Evolutionary conservation across 1,284 basidiomycete genomes (phyloP).

Genomic region (Rhodotorula sp.): DNA sequence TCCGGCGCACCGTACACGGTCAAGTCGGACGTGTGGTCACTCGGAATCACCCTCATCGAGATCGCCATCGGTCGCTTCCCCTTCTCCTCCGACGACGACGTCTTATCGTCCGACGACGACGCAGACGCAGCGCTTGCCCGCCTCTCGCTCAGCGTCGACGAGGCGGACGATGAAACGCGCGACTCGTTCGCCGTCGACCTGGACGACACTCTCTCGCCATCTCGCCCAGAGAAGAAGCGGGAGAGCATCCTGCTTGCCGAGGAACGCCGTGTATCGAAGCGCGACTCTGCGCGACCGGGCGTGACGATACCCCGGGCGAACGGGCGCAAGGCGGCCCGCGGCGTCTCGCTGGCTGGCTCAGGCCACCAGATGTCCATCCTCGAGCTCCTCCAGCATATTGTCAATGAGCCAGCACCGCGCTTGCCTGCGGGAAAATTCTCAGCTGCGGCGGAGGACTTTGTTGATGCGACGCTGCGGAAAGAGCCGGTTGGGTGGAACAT

Average conservation of each 20-base stretch:
- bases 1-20: constrained; percentile 96
- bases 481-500: constrained; percentile 58
- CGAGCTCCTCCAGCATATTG: constrained; percentile 94
- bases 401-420: constrained; percentile 88
- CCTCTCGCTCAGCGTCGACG: constrained; percentile 47
- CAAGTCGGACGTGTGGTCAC: constrained; percentile 96
- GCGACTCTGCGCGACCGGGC: constrained; percentile 8
- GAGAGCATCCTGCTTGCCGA: constrained; percentile 38
- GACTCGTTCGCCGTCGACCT: constrained; percentile 27
- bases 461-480: constrained; percentile 67
- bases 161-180: constrained; percentile 50
- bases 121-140: constrained; percentile 52
- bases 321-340: constrained; percentile 56
- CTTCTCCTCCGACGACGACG: constrained; percentile 61
- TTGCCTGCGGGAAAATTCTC: constrained; percentile 58
- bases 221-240: constrained; percentile 35
- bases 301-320: background rate
- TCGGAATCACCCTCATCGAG: constrained; percentile 93
- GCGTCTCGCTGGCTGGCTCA: constrained; percentile 82
- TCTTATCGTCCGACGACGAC: constrained; percentile 53
- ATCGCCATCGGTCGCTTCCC: constrained; percentile 90
- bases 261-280: constrained; percentile 26
- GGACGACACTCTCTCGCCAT: constrained; percentile 42
- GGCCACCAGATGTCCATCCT: constrained; percentile 95
- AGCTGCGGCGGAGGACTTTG: constrained; percentile 54